Evolutionary conservation across 108 stramenopile species (phyloP).

Genomic region (Epithemia pelagica): DNA sequence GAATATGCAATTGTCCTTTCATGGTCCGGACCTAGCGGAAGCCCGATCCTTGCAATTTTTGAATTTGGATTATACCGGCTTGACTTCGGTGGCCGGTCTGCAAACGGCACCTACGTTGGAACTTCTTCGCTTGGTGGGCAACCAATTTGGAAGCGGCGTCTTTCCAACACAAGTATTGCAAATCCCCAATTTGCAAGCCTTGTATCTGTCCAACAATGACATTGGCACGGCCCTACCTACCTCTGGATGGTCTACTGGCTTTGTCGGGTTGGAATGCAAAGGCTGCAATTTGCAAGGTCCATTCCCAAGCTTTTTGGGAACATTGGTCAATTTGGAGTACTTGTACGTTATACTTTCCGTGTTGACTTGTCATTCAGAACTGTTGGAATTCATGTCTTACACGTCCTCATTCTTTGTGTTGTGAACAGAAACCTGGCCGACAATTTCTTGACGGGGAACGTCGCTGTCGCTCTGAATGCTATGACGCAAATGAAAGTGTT

Average conservation of each 20-base stretch:
- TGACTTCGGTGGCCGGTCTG: conserved; percentile 31
- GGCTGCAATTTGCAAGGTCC: conserved; percentile 25
- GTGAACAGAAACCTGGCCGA: conserved; percentile 3
- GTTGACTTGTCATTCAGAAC: not conserved
- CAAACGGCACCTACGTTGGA: conserved; percentile 35
- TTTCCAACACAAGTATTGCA: conserved; percentile 25
- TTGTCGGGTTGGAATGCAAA: conserved; percentile 20
- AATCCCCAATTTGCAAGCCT: conserved; percentile 11
- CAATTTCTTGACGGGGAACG: conserved; percentile 15
- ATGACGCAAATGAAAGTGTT: conserved; percentile 1
- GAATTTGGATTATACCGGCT: conserved; percentile 32
- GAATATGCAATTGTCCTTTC: conserved; percentile 12
- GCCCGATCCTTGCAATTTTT: not conserved
- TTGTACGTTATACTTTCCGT: conserved; percentile 1
- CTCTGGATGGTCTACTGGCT: conserved; percentile 3
- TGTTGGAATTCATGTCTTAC: too few species aligned
- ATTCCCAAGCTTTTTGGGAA: conserved; percentile 7
- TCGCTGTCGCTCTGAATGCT: conserved; percentile 8
- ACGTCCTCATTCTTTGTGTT: too few species aligned
- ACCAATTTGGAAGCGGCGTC: conserved; percentile 25
- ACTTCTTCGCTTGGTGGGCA: conserved; percentile 53
- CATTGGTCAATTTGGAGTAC: not conserved
- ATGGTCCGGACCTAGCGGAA: conserved; percentile 5
- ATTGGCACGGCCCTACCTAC: conserved; percentile 17
- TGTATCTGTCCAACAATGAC: conserved; percentile 28